Evolutionary conservation across 1,284 basidiomycete genomes (phyloP).

Genomic region (Cutaneotrichosporon sp.): DNA sequence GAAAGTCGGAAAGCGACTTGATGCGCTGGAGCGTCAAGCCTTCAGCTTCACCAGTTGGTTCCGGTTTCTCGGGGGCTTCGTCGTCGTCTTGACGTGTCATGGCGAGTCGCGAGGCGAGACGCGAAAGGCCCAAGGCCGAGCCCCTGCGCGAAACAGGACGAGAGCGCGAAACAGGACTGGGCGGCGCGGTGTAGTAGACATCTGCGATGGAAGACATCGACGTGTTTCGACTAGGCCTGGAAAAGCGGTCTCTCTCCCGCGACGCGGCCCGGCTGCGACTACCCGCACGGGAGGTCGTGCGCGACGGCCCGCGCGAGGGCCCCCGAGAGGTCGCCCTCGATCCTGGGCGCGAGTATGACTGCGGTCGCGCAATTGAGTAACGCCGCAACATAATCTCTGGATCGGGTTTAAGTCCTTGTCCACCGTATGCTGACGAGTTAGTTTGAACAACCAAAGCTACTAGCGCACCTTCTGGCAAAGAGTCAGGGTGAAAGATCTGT

Average conservation of each 20-base stretch:
- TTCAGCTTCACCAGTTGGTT: slow-evolving; percentile 1
- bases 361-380: slow-evolving; percentile 22
- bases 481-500: slow-evolving; percentile 33
- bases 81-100: slow-evolving; percentile 18
- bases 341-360: slow-evolving; percentile 12
- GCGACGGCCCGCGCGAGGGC: slow-evolving; percentile 5
- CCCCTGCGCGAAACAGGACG: neutral
- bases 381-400: slow-evolving; percentile 28
- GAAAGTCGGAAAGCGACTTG: slow-evolving; percentile 43
- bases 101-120: slow-evolving; percentile 8
- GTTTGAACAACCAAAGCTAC: neutral
- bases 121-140: slow-evolving; percentile 4
- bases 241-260: neutral
- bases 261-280: neutral
- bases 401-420: slow-evolving; percentile 16
- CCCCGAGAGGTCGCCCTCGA: slow-evolving; percentile 12
- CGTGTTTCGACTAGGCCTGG: slow-evolving; percentile 7
- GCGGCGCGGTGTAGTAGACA: slow-evolving; percentile 39
- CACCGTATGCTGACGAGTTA: slow-evolving; percentile 31
- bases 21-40: slow-evolving; percentile 26
- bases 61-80: neutral
- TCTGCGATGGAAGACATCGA: slow-evolving; percentile 42
- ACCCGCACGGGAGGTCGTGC: neutral
- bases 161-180: slow-evolving; percentile 19
- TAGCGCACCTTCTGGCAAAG: slow-evolving; percentile 30